Evolutionary conservation across 1,284 basidiomycete genomes (phyloP).

Genomic region (Anthracocystis walkeri): DNA sequence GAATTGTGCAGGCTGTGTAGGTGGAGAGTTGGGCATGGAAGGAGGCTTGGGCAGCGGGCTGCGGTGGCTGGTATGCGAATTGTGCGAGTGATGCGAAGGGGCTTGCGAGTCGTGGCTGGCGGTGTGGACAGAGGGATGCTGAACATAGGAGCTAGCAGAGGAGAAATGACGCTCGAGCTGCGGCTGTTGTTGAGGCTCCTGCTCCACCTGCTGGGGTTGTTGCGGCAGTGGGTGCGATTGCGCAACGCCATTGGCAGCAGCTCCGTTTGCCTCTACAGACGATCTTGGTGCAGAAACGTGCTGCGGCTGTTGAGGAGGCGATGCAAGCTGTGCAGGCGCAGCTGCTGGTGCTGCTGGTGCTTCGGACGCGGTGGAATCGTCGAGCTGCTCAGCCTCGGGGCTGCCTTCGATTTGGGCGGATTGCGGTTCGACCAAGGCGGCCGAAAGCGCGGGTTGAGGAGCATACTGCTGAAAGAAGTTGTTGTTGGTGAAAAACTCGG

Average conservation of each 20-base stretch:
- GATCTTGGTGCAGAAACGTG: neutral
- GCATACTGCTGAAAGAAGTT: constrained; percentile 46
- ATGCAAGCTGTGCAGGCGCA: constrained; percentile 4
- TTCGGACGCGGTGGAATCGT: neutral
- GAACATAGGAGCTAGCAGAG: constrained; percentile 46
- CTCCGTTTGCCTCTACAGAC: constrained; percentile 1
- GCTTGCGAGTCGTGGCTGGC: constrained; percentile 27
- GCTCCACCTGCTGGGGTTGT: neutral
- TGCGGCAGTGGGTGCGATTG: neutral
- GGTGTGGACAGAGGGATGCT: constrained; percentile 20
- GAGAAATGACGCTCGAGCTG: constrained; percentile 49
- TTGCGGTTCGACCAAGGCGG: constrained; percentile 39
- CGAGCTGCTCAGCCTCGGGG: constrained; percentile 16
- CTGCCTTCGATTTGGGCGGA: constrained; percentile 42
- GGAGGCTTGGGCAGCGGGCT: constrained; percentile 40
- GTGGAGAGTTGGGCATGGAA: constrained; percentile 20
- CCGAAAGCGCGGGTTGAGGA: constrained; percentile 22
- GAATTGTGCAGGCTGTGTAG: constrained; percentile 3
- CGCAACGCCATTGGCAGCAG: neutral
- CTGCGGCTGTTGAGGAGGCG: neutral
- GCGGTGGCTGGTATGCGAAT: constrained; percentile 32
- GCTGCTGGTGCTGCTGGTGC: neutral
- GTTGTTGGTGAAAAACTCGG: constrained; percentile 31
- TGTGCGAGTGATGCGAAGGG: constrained; percentile 15
- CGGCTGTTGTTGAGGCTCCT: constrained; percentile 10